Evolutionary conservation across 495 filamentous ascomycete species (phyloP), one percentile per base, ranked within the genome.

Genomic region (Tuber magnatum): DNA sequence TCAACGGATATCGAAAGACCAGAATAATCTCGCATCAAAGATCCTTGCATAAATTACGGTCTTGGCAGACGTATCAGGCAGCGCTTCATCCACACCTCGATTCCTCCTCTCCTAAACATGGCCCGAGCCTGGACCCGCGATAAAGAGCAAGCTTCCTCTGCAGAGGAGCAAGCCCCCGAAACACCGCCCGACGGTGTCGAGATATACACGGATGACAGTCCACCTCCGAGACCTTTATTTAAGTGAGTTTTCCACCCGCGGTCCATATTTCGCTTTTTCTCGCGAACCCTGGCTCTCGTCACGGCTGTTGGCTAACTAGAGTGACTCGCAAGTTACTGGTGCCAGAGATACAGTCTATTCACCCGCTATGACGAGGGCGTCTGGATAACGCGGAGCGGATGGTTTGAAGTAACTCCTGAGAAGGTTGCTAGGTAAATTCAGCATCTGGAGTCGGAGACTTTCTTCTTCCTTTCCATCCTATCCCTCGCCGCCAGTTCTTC

Each of bases 381-480:
- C 81, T 92, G 90, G 87, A 89, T 98, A 86, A 98, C 95, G 0
- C 89, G 93, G 80, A 89, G 92, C 85, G 91, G 93, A 41, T 99
- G 95, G 95, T 99, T 93, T 84, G 96, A 94, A 69, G 92, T 98
- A 14, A 98, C 95, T 1, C 94, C 95, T 20, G 95, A 98, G 83
- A 91, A 90, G 18, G 88, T 98, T 38, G 95, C 95, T 51, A 89
- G 86, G 93, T 96, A 87, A 78, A 86, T 82, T 32, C 72, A 35
- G 2, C 9, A 72, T 78, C 8, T 10, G 35, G 51, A 32, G 28
- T 40, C 72, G 65, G 77, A 56, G 46, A 78, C 75, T 32, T 75
- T 71, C 14, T 51, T 48, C 44, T 68, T 32, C 71, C 68, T 65
- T 28, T 38, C 43, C 28, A 16, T 24, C 41, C 51, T 56, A 41